Evolutionary conservation across 225 moss, liverwort and hornwort genomes (phyloP), one percentile per base, ranked within the genome.

Genomic region (Marchantia paleacea): DNA sequence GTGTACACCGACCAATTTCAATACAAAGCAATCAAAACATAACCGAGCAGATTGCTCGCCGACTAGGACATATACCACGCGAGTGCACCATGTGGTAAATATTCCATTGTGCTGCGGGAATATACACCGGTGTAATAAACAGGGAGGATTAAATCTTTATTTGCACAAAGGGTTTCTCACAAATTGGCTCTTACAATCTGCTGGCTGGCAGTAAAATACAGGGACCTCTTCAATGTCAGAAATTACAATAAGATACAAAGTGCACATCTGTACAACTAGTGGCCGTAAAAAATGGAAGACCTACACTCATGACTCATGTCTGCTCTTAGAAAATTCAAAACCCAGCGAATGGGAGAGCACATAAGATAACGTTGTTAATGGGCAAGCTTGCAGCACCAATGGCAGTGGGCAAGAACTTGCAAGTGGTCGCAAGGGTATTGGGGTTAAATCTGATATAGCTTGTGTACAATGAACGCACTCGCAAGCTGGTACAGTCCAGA

Each of bases 191-290:
- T 84, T 90, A 92, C 92, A 92, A 86, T 86, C 82, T 91, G 91
- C 86, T 86, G 90, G 85, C 79, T 77, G 89, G 89, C 83, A 87
- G 82, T 91, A 96, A 94, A 91, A 92, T 94, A 94, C 94, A 94
- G 80, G 84, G 89, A 88, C 76, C 75, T 64, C 63, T 90, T 86
- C 83, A 89, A 77, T 80, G 65, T 30, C 83, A 83, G 85, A 87
- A 86, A 81, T 90, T 92, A 97, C 96, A 93, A 82, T 93, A 93
- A 92, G 87, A 78, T 92, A 94, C 94, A 94, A 94, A 85, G 92
- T 88, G 86, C 92, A 94, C 93, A 84, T 94, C 87, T 97, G 93
- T 97, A 97, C 96, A 97, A 88, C 84, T 91, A 90, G 81, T 70
- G 81, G 92, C 96, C 91, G 91, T 91, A 86, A 86, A 90, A 96